Percentiles rank a stretch among this genome's conserved stretches.
phyloP scores from a whole-genome alignment of 495 filamentous ascomycete species.

The Echria macrotheca region DNA sequence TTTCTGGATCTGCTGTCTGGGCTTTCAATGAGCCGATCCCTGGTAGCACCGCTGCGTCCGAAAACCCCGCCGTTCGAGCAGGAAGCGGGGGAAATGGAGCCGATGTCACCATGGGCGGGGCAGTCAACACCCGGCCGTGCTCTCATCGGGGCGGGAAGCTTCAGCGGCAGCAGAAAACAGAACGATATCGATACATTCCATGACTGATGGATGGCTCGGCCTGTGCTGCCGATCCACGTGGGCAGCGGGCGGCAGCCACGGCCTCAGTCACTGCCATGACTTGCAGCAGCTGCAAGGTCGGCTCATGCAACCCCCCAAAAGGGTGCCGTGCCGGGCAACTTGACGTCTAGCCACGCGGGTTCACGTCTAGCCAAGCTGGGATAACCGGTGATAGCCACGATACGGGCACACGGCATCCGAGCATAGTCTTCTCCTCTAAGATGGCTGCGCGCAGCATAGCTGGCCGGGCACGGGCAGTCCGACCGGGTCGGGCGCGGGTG shows the following conservation, averaged over 20 bases:
- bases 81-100: neutral
- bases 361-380: too few relatives aligned
- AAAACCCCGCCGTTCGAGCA: neutral
- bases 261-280: neutral
- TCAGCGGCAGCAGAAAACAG: neutral
- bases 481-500: constrained; percentile 1
- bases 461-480: neutral
- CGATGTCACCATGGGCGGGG: neutral
- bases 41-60: neutral
- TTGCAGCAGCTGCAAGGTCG: constrained; percentile 12
- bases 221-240: constrained; percentile 9
- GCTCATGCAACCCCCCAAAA: constrained; percentile 20
- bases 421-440: too few relatives aligned
- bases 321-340: neutral
- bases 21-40: neutral
- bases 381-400: too few relatives aligned
- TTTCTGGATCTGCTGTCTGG: neutral
- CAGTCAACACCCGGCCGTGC: too few relatives aligned
- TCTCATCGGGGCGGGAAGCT: neutral
- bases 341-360: neutral
- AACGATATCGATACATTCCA: too few relatives aligned
- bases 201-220: neutral
- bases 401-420: too few relatives aligned
- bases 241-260: constrained; percentile 2
- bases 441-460: too few relatives aligned